These are phyloP conservation scores for Phytophthora crassamura DNA, from an alignment of 352 stramenopile species.

Conservation along the genomic window DNA sequence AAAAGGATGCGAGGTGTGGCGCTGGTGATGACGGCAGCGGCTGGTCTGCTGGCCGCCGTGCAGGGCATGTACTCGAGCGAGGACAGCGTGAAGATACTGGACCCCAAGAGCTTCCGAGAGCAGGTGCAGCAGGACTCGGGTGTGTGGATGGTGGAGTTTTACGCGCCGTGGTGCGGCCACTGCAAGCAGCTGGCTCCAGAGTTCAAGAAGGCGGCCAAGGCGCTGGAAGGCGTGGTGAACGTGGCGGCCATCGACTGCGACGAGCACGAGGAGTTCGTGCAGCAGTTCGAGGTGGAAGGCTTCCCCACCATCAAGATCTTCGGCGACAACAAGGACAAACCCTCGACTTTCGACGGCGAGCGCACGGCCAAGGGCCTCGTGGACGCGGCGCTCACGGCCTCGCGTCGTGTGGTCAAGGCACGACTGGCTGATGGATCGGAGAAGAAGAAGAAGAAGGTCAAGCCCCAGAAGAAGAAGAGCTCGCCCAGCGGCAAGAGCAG, in stretches of 20 bases:
- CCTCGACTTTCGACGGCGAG: constrained; percentile 79
- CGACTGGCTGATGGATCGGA: constrained; percentile 69
- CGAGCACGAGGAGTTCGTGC: constrained; percentile 84
- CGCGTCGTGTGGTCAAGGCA: constrained; percentile 80
- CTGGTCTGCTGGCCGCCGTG: constrained; percentile 41
- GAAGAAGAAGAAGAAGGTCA: constrained; percentile 51
- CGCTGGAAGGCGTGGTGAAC: constrained; percentile 90
- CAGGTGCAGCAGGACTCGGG: constrained; percentile 73
- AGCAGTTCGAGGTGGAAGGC: constrained; percentile 89
- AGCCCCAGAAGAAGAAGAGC: constrained; percentile 54
- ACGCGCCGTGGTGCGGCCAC: constrained; percentile 95
- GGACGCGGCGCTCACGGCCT: constrained; percentile 75
- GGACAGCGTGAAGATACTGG: constrained; percentile 73
- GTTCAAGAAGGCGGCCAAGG: constrained; percentile 92
- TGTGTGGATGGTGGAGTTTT: constrained; percentile 96
- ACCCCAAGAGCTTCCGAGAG: constrained; percentile 75
- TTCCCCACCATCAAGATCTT: constrained; percentile 97
- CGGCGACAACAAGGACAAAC: constrained; percentile 79
- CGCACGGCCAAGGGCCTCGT: constrained; percentile 88
- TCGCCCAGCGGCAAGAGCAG: constrained; percentile 54
- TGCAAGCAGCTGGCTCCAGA: constrained; percentile 94
- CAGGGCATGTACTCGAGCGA: constrained; percentile 71
- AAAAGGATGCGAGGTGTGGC: constrained; percentile 24
- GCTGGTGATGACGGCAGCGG: constrained; percentile 32
- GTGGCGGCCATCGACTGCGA: constrained; percentile 88